Conservation (phyloP, 768 basidiomycete genomes). For the Lactarius vividus region DNA sequence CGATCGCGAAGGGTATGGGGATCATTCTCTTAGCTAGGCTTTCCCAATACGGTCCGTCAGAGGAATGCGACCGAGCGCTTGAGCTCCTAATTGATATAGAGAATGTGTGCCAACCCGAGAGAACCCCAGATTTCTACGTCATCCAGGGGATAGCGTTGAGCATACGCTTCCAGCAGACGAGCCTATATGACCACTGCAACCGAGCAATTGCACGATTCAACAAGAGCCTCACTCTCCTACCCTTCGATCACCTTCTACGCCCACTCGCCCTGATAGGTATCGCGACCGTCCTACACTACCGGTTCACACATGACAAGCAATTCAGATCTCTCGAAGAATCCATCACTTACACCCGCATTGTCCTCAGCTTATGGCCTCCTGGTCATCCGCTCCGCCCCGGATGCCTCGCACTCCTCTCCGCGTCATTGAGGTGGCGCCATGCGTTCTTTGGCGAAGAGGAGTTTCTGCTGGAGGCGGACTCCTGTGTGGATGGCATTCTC, state of each 20-base stretch:
- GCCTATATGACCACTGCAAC: background rate
- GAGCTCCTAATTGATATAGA: conserved; percentile 1
- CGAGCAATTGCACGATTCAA: conserved; percentile 5
- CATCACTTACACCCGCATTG: conserved; percentile 1
- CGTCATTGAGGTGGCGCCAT: conserved; percentile 1
- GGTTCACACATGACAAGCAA: conserved; percentile 11
- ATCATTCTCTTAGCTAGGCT: background rate
- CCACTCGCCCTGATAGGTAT: background rate
- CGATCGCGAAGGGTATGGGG: background rate
- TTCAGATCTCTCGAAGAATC: conserved; percentile 9
- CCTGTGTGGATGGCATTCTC: background rate
- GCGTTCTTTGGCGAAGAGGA: conserved; percentile 9
- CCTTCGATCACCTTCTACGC: background rate
- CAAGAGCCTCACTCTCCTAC: background rate
- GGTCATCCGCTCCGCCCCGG: conserved; percentile 1
- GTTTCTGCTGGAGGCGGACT: conserved; percentile 12
- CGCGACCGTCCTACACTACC: background rate
- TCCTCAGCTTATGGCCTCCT: background rate
- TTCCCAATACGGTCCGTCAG: background rate
- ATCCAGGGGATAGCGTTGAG: background rate
- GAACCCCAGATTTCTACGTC: conserved; percentile 4
- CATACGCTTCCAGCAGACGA: conserved; percentile 13
- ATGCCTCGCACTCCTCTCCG: conserved; percentile 15
- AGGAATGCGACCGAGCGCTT: background rate
- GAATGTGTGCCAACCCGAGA: background rate